Conservation (phyloP, 2,329 filamentous ascomycete species). For the Zymoseptoria passerinii region DNA sequence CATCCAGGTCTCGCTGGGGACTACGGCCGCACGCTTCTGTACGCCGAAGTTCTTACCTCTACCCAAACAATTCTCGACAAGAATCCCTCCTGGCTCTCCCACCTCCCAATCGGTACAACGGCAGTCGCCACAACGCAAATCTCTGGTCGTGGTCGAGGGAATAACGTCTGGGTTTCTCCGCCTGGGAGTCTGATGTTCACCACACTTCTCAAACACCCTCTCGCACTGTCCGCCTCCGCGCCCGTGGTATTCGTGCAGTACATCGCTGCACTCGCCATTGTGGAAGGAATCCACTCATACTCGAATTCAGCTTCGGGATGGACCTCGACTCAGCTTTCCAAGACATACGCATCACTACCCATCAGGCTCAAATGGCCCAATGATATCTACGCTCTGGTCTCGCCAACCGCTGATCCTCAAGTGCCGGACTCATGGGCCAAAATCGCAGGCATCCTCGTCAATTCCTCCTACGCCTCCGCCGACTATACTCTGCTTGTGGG, state of each 20-base stretch:
- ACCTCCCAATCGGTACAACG: constrained; percentile 78
- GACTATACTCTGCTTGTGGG: constrained; percentile 81
- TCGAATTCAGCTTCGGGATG: constrained; percentile 47
- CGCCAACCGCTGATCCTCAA: constrained; percentile 17
- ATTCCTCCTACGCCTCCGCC: constrained; percentile 68
- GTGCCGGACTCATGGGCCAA: constrained; percentile 76
- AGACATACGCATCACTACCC: constrained; percentile 64
- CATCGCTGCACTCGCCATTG: constrained; percentile 76
- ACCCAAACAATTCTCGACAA: constrained; percentile 92
- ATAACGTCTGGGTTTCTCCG: constrained; percentile 91
- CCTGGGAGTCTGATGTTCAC: constrained; percentile 82
- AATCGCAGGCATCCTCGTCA: constrained; percentile 86
- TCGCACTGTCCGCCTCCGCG: constrained; percentile 59
- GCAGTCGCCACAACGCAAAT: constrained; percentile 80
- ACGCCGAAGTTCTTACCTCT: constrained; percentile 86
- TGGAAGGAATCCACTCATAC: constrained; percentile 74
- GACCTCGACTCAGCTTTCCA: constrained; percentile 5
- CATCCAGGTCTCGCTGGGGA: constrained; percentile 44
- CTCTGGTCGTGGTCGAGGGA: constrained; percentile 77
- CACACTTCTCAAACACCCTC: constrained; percentile 74
- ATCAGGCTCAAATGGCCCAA: constrained; percentile 97
- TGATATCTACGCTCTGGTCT: constrained; percentile 54
- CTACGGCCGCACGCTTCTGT: constrained; percentile 74
- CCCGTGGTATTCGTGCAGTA: constrained; percentile 94
- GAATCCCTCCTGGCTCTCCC: constrained; percentile 70